Evolutionary conservation across 2,329 filamentous ascomycete species (phyloP).

Genomic region (Aspergillus thermomutatus): DNA sequence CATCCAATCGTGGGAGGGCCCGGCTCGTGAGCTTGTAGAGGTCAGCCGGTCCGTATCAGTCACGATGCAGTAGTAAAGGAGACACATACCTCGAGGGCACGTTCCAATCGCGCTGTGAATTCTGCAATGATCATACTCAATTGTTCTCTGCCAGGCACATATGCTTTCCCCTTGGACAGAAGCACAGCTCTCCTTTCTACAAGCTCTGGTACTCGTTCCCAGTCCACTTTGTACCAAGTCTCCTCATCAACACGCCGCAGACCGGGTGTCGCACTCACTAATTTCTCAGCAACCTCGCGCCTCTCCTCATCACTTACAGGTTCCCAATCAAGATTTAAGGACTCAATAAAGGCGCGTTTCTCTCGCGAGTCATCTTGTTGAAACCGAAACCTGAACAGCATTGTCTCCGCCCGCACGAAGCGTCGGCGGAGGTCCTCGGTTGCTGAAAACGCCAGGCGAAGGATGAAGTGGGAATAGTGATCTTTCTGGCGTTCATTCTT

Average conservation of each 20-base stretch:
- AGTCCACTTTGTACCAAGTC: conserved; percentile 94
- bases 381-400: conserved; percentile 81
- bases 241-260: conserved; percentile 65
- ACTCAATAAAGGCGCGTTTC: conserved; percentile 70
- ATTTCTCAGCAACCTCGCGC: conserved; percentile 59
- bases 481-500: conserved; percentile 82
- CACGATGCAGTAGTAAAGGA: conserved; percentile 4
- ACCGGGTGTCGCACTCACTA: conserved; percentile 56
- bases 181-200: conserved; percentile 77
- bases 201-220: conserved; percentile 86
- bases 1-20: conserved; percentile 85
- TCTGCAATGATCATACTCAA: conserved; percentile 84
- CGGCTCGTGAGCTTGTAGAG: conserved; percentile 71
- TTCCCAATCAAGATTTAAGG: conserved; percentile 80
- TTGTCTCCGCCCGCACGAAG: conserved; percentile 82
- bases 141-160: conserved; percentile 83
- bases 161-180: conserved; percentile 78
- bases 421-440: conserved; percentile 86
- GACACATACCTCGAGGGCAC: conserved; percentile 69
- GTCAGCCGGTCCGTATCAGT: conserved; percentile 16
- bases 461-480: conserved; percentile 96
- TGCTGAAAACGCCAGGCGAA: conserved; percentile 85
- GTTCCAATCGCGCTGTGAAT: conserved; percentile 75
- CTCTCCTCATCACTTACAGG: conserved; percentile 76
- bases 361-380: conserved; percentile 72